phyloP scores from a whole-genome alignment of 2,329 filamentous ascomycete genomes.

The Metarhizium robertsii region DNA sequence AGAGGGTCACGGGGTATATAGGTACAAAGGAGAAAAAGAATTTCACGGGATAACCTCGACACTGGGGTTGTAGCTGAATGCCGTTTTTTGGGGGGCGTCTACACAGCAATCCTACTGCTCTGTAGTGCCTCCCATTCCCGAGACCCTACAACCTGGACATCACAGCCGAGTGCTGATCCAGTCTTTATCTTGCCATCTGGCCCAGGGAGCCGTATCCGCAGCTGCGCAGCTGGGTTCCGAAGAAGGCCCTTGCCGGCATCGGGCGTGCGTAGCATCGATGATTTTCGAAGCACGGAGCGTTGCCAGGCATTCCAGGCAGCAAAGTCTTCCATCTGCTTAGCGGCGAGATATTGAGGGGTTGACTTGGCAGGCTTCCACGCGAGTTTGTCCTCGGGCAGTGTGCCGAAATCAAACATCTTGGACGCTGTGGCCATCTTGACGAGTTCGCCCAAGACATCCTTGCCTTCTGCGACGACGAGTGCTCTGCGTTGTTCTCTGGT shows the following conservation, averaged over 20 bases:
- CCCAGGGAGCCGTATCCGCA: conserved; percentile 41
- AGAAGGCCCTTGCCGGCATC: conserved; percentile 8
- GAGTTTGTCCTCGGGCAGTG: conserved; percentile 48
- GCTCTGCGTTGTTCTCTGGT: conserved; percentile 38
- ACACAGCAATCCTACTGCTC: conserved; percentile 27
- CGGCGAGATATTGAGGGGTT: conserved; percentile 58
- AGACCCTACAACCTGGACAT: conserved; percentile 42
- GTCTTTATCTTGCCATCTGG: conserved; percentile 33
- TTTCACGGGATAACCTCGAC: neutral
- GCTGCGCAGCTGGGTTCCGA: conserved; percentile 31
- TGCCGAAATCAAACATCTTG: conserved; percentile 49
- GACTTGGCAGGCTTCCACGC: conserved; percentile 56
- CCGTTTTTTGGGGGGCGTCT: conserved; percentile 1
- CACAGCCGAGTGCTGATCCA: conserved; percentile 18
- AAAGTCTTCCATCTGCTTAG: conserved; percentile 56
- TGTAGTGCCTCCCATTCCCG: conserved; percentile 47
- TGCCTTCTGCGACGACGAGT: conserved; percentile 50
- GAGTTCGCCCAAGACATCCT: conserved; percentile 55
- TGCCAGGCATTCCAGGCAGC: conserved; percentile 53
- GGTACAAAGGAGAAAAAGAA: neutral
- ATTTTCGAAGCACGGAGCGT: conserved; percentile 44
- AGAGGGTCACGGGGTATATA: neutral
- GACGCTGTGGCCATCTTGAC: conserved; percentile 50
- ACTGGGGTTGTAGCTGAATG: neutral
- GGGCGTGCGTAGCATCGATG: conserved; percentile 25